Base-by-base conservation (phyloP, 768 basidiomycete genomes). In the Naematelia aurantialba region DNA sequence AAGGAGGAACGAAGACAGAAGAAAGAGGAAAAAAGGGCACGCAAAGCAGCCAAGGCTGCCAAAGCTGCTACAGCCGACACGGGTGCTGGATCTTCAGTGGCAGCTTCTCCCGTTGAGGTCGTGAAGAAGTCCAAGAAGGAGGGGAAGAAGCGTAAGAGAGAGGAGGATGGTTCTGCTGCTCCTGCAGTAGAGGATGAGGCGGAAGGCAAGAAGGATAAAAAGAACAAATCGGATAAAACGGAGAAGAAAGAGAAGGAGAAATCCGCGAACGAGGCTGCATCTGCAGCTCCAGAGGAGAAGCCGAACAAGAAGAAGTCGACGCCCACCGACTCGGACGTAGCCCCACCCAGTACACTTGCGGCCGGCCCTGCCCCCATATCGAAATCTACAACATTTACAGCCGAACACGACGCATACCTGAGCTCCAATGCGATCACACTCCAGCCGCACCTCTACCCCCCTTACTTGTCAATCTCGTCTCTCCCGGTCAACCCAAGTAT, bases 401-500 rank as follows among this genome's bases (percentile, higher is more conserved):
- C 76, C 21, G 85, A 85, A 42, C 80, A 83, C 21, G 79, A 81
- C 14, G 82, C 81, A 1, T 98, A 87, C 81, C 81, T 96, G 21
- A 68, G 77, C 24, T 84, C 84, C 62, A 85, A 97, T 76, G 80
- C 81, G 10, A 84, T 96, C 66, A 87, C 85, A 11, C 85, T 96
- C 50, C 83, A 80, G 45, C 76, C 80, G 31, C 70, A 80, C 3
- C 66, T 80, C 19, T 80, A 85, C 59, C 78, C 79, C 13, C 93
- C 96, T 25, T 79, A 91, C 52, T 81, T 87, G 47, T 82, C 84
- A 1, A 94, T 99, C 72, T 47, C 61, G 0, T 83, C 88, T 55
- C 82, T 98, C 0, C 81, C 80, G 26, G 82, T 97, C 50, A 84
- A 87, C 4, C 75, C 79, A 0, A 79, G 81, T 13, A 82, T 98